Evolutionary conservation across 176 grass and related monocot species (phyloP).

Genomic region (Paspalum vaginatum): DNA sequence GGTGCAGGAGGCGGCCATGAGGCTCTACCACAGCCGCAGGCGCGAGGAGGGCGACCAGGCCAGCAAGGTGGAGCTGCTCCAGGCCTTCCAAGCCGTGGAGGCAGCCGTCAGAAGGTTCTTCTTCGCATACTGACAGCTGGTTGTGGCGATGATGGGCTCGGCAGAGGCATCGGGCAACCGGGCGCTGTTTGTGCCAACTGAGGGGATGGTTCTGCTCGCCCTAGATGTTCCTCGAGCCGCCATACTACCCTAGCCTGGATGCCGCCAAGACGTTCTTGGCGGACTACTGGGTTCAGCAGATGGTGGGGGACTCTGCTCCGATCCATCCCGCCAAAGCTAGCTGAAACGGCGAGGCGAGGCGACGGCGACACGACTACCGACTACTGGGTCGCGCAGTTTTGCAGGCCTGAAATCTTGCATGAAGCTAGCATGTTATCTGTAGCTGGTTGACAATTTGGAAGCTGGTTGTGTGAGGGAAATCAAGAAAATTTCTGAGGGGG

Average conservation of each 20-base stretch:
- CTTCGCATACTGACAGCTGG: constrained; percentile 80
- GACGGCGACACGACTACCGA: too few relatives aligned
- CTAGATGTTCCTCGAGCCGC: constrained; percentile 95
- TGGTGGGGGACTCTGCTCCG: constrained; percentile 39
- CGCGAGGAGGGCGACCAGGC: constrained; percentile 56
- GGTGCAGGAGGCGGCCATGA: constrained; percentile 89
- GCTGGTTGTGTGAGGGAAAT: constrained; percentile 58
- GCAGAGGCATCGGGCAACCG: constrained; percentile 67
- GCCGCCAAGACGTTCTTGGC: constrained; percentile 94
- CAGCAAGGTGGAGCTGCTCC: constrained; percentile 79
- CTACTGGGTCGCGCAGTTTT: constrained; percentile 12
- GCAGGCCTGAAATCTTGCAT: background rate
- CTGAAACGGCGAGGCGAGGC: constrained; percentile 26
- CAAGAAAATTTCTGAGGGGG: constrained; percentile 56
- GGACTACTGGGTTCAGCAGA: constrained; percentile 69
- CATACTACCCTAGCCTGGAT: constrained; percentile 92
- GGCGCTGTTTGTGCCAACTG: constrained; percentile 60
- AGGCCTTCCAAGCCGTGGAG: constrained; percentile 80
- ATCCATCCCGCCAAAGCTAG: background rate
- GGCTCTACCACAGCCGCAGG: constrained; percentile 72
- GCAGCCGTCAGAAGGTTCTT: constrained; percentile 74
- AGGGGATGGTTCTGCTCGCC: constrained; percentile 58
- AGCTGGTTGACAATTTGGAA: constrained; percentile 72
- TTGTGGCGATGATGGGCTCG: constrained; percentile 68
- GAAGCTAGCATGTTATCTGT: constrained; percentile 15